Percentiles rank a stretch among this genome's conserved stretches.
Conservation (phyloP, 306 rosid genomes). For the Quercus variabilis region DNA sequence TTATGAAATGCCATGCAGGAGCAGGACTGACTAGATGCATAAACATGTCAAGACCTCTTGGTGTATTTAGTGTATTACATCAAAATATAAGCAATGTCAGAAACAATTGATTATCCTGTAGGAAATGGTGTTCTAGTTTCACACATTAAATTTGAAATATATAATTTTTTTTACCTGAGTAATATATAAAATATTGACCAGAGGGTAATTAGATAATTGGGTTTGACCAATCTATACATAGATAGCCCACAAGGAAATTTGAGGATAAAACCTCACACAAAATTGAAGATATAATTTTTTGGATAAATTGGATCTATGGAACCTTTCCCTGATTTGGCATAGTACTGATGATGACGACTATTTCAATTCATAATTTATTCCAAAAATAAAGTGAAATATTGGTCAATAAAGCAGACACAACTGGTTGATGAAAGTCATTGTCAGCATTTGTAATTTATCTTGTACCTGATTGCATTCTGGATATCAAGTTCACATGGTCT, state of each 20-base stretch:
- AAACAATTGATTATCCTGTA: not conserved
- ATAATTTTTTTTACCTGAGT: not conserved
- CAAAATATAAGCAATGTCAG: not conserved
- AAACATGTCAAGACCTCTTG: not conserved
- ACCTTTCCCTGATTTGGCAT: not conserved
- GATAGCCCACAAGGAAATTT: not conserved
- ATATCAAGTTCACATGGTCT: not conserved
- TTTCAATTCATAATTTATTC: not conserved
- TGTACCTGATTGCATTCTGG: not conserved
- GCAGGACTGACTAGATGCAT: not conserved
- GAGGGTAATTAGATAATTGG: not conserved
- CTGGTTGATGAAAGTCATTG: not conserved
- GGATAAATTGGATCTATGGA: not conserved
- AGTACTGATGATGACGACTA: not conserved
- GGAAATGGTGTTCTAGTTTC: not conserved
- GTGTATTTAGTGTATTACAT: not conserved
- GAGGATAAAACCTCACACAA: not conserved
- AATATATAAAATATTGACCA: too few species aligned
- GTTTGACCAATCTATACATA: not conserved
- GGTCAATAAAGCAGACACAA: not conserved
- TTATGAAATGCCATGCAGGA: not conserved
- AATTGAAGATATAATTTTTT: not conserved
- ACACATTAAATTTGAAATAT: not conserved
- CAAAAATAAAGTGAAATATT: not conserved
- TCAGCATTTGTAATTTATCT: not conserved